A percentile compares a stretch with the other conserved stretches of the same genome.
Conservation (phyloP, 768 basidiomycete species). For the Gelatoporia subvermispora region DNA sequence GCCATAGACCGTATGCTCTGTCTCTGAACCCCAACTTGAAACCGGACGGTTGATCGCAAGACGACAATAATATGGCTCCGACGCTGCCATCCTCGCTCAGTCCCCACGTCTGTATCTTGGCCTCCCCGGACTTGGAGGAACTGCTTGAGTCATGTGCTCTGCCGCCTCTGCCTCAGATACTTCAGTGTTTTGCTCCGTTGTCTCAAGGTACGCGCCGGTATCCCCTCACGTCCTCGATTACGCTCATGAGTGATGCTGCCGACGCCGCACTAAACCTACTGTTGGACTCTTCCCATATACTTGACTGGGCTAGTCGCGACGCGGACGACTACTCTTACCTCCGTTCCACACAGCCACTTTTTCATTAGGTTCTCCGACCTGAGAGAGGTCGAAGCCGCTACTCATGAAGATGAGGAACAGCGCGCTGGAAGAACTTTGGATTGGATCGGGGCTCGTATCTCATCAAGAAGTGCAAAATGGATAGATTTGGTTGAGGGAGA, state of each 20-base stretch:
- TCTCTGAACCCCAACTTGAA: too few species aligned
- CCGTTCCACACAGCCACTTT: slow-evolving; percentile 70
- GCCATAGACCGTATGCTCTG: too few species aligned
- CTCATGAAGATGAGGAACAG: slow-evolving; percentile 72
- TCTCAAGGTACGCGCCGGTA: slow-evolving; percentile 56
- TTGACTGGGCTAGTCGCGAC: slow-evolving; percentile 54
- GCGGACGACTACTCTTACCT: slow-evolving; percentile 65
- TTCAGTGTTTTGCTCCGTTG: slow-evolving; percentile 82
- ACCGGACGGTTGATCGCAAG: too few species aligned
- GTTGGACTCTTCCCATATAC: slow-evolving; percentile 4
- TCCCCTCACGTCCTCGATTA: background rate
- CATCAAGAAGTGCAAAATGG: slow-evolving; percentile 62
- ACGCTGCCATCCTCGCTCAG: slow-evolving; percentile 69
- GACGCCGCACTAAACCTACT: background rate
- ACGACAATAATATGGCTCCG: slow-evolving; percentile 25
- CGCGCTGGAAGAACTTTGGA: slow-evolving; percentile 79
- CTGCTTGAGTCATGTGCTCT: slow-evolving; percentile 55
- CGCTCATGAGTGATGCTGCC: background rate
- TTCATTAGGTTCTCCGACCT: slow-evolving; percentile 76
- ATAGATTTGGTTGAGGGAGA: slow-evolving; percentile 56
- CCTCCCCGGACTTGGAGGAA: slow-evolving; percentile 64
- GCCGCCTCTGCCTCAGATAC: slow-evolving; percentile 65
- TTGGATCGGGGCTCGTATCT: slow-evolving; percentile 77
- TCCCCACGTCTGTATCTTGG: slow-evolving; percentile 73
- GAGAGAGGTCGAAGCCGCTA: slow-evolving; percentile 63